Conservation (phyloP, 805 yeast species). For the Phaffomyces thermotolerans region DNA sequence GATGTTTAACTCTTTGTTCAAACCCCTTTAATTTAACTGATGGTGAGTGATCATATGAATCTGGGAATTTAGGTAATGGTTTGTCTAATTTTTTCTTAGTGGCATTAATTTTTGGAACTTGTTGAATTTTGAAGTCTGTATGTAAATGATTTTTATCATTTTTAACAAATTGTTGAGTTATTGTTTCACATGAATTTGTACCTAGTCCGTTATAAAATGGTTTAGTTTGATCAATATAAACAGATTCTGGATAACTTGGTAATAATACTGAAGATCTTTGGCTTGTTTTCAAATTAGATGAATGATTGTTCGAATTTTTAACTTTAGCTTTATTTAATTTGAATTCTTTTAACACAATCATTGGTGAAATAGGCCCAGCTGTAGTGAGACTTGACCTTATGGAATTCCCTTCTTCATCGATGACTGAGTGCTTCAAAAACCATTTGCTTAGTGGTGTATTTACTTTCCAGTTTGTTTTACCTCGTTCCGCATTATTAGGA, state of each 20-base stretch:
- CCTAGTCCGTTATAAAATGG: too few species aligned
- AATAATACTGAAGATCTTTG: too few species aligned
- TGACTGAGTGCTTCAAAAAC: slow-evolving; percentile 18
- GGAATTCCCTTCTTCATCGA: slow-evolving; percentile 1
- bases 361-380: slow-evolving; percentile 18
- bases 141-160: too few species aligned
- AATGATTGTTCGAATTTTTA: neutral
- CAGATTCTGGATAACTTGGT: too few species aligned
- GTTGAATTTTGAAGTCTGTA: too few species aligned
- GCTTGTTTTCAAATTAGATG: too few species aligned
- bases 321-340: slow-evolving; percentile 10
- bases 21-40: slow-evolving; percentile 12
- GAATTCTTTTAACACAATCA: slow-evolving; percentile 19
- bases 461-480: slow-evolving; percentile 16
- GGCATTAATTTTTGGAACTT: neutral
- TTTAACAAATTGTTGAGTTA: too few species aligned
- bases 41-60: neutral
- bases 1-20: slow-evolving; percentile 12
- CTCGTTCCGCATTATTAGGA: slow-evolving; percentile 6
- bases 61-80: slow-evolving; percentile 19
- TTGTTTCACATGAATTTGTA: neutral
- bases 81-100: slow-evolving; percentile 4
- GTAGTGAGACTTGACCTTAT: slow-evolving; percentile 19
- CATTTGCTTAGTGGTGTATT: slow-evolving; percentile 23
- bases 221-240: too few species aligned